phyloP scores from a whole-genome alignment of 2,329 filamentous ascomycete species.

The Trichoderma atrobrunneum region DNA sequence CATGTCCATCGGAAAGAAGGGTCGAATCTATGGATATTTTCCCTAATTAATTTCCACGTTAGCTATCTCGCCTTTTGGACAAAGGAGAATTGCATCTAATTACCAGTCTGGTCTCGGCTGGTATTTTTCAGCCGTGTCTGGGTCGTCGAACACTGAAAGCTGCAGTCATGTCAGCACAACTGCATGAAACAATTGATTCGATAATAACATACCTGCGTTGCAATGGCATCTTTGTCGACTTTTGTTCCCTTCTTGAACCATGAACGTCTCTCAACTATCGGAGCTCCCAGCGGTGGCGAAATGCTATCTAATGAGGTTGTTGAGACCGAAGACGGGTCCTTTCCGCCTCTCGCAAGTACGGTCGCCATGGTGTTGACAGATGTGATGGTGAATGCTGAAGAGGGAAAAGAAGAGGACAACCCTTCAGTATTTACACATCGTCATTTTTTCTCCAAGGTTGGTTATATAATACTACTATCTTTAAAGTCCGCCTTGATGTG shows the following conservation, averaged over 20 bases:
- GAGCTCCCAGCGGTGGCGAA: slow-evolving; percentile 31
- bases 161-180: background rate
- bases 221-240: slow-evolving; percentile 35
- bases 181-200: background rate
- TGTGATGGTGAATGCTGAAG: background rate
- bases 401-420: background rate
- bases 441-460: background rate
- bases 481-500: background rate
- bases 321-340: slow-evolving; percentile 16
- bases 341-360: slow-evolving; percentile 6
- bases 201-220: slow-evolving; percentile 29
- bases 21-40: slow-evolving; percentile 58
- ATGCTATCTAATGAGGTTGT: slow-evolving; percentile 18
- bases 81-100: background rate
- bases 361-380: slow-evolving; percentile 17
- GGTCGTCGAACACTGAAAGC: slow-evolving; percentile 40
- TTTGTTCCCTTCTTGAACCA: slow-evolving; percentile 32
- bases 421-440: background rate
- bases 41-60: slow-evolving; percentile 30
- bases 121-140: slow-evolving; percentile 35
- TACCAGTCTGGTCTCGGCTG: slow-evolving; percentile 30
- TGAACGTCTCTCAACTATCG: slow-evolving; percentile 30
- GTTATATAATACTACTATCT: background rate
- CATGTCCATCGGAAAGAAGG: slow-evolving; percentile 54
- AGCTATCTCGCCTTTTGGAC: background rate